phyloP scores from a whole-genome alignment of 352 stramenopile genomes.

The Globisporangium splendens region DNA sequence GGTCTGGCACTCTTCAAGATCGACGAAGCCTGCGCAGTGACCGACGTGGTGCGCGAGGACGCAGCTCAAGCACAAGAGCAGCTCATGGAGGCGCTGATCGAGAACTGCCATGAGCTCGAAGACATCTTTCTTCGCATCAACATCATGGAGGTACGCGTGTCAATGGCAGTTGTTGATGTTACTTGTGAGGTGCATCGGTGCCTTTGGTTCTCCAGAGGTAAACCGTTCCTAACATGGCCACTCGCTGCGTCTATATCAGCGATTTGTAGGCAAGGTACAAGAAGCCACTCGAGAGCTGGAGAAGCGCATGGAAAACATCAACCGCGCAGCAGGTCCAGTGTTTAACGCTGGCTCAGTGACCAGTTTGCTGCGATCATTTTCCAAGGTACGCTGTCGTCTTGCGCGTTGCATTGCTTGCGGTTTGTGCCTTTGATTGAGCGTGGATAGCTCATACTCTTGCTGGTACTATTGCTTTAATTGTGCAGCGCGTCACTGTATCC shows the following conservation, averaged over 20 bases:
- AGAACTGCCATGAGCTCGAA: conserved; percentile 72
- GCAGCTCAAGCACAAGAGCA: conserved; percentile 40
- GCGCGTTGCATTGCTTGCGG: conserved; percentile 3
- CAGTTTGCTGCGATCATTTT: conserved; percentile 61
- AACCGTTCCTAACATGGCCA: too few relatives aligned
- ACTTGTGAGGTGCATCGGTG: background rate
- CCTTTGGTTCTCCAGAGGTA: background rate
- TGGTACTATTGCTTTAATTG: background rate
- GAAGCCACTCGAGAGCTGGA: conserved; percentile 60
- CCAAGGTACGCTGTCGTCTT: conserved; percentile 40
- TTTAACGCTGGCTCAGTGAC: conserved; percentile 57
- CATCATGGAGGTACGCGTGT: conserved; percentile 55
- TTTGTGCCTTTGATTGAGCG: background rate
- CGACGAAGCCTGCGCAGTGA: conserved; percentile 56
- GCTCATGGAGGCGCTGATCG: conserved; percentile 51
- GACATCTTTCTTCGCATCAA: conserved; percentile 76
- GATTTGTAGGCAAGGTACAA: conserved; percentile 56
- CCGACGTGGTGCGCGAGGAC: conserved; percentile 50
- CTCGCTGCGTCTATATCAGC: conserved; percentile 23
- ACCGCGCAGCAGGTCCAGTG: conserved; percentile 45
- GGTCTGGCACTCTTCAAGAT: conserved; percentile 81
- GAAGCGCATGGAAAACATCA: conserved; percentile 52
- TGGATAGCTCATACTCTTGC: background rate
- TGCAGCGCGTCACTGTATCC: conserved; percentile 24
- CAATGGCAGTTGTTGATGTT: background rate